Conservation (phyloP, 768 basidiomycete genomes). For the Boletales sp. region DNA sequence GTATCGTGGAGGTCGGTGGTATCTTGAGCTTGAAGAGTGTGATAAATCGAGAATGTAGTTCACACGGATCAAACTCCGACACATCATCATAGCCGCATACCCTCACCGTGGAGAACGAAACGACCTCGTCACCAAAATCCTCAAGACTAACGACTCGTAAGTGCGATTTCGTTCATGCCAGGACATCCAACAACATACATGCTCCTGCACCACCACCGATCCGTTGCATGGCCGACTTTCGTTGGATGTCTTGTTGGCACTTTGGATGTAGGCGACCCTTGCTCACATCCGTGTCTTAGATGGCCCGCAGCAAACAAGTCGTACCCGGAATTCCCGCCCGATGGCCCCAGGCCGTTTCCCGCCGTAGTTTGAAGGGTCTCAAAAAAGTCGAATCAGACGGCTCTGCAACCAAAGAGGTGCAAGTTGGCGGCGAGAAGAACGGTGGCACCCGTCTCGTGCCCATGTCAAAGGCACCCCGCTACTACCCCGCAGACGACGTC, state of each 20-base stretch:
- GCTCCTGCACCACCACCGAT: background rate
- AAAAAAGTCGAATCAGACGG: constrained; percentile 72
- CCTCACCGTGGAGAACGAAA: constrained; percentile 21
- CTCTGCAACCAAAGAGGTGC: constrained; percentile 69
- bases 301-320: constrained; percentile 86
- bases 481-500: constrained; percentile 95
- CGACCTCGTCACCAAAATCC: constrained; percentile 33
- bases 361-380: constrained; percentile 78
- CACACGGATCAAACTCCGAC: constrained; percentile 26
- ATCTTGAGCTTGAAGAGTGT: background rate
- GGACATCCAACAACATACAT: background rate
- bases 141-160: constrained; percentile 45
- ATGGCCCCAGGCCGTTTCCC: constrained; percentile 74
- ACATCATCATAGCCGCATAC: constrained; percentile 8
- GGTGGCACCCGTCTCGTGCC: constrained; percentile 86
- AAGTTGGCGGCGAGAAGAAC: constrained; percentile 88
- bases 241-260: constrained; percentile 32
- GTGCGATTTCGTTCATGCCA: constrained; percentile 25
- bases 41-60: constrained; percentile 20
- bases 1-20: constrained; percentile 17
- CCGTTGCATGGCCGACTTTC: constrained; percentile 7
- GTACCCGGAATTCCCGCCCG: constrained; percentile 78
- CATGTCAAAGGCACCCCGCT: constrained; percentile 78
- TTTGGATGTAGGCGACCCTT: constrained; percentile 33
- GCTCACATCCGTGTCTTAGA: constrained; percentile 41